These are phyloP conservation scores for Viola odorata DNA, from an alignment of 345 rosid species.

Conservation along the genomic window DNA sequence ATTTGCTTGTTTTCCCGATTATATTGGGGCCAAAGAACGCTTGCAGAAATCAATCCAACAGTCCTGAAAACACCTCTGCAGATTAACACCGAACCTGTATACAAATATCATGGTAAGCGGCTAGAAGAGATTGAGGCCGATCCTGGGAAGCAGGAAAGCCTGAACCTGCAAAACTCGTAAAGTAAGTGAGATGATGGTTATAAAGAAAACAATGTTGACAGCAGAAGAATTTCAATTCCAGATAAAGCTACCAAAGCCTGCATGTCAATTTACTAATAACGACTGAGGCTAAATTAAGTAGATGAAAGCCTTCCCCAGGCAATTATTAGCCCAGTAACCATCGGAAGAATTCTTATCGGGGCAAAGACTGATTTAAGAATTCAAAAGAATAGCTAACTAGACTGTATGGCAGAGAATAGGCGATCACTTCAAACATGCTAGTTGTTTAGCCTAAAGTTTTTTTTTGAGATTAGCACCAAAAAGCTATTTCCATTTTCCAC, in stretches of 20 bases:
- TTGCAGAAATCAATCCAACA: neutral
- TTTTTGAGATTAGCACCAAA: too few relatives aligned
- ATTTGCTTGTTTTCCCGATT: too few relatives aligned
- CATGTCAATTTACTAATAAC: neutral
- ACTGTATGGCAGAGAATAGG: too few relatives aligned
- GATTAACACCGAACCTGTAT: constrained; percentile 36
- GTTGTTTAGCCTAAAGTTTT: too few relatives aligned
- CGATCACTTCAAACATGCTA: too few relatives aligned
- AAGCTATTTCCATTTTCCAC: too few relatives aligned
- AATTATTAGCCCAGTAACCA: too few relatives aligned
- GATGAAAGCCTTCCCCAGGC: constrained; percentile 7
- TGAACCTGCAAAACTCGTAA: constrained; percentile 39
- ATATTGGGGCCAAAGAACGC: neutral
- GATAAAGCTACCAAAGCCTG: constrained; percentile 2
- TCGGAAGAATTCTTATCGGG: neutral
- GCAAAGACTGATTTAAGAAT: neutral
- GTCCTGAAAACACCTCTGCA: constrained; percentile 25
- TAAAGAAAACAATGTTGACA: neutral
- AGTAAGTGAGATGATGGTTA: constrained; percentile 21
- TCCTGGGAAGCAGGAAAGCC: constrained; percentile 40
- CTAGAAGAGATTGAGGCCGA: constrained; percentile 26
- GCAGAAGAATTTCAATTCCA: constrained; percentile 6
- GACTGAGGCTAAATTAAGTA: neutral
- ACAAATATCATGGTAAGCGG: constrained; percentile 36
- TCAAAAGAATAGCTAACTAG: neutral